Percentiles rank a stretch among this genome's conserved stretches.
phyloP scores from a whole-genome alignment of 148 eudicot species.

The Silene conica region DNA sequence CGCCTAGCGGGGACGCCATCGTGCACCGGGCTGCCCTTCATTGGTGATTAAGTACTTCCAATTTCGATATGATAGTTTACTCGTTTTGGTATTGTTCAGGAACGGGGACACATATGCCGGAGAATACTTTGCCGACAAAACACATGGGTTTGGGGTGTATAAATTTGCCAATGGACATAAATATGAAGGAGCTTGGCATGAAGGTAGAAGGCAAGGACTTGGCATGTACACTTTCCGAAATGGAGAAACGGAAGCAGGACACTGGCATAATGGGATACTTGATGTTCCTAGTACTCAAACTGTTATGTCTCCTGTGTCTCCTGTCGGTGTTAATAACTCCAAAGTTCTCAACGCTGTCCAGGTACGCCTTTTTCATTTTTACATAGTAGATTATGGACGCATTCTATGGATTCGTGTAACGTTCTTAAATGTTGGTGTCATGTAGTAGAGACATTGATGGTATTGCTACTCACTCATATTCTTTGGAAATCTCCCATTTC shows the following conservation, averaged over 20 bases:
- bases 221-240: conserved; percentile 91
- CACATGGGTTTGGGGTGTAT: conserved; percentile 93
- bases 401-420: too few relatives aligned
- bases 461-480: too few relatives aligned
- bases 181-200: conserved; percentile 97
- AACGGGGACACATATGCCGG: conserved; percentile 91
- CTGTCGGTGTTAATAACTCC: conserved; percentile 86
- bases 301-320: conserved; percentile 52
- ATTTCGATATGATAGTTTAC: background rate
- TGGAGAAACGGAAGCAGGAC: conserved; percentile 89
- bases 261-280: conserved; percentile 88
- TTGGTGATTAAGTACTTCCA: background rate
- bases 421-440: too few relatives aligned
- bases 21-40: too few relatives aligned
- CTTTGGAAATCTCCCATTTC: too few relatives aligned
- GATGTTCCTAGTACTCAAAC: conserved; percentile 85
- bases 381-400: too few relatives aligned
- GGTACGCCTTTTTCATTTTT: conserved; percentile 31
- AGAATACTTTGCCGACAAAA: conserved; percentile 93
- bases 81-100: conserved; percentile 30
- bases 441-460: too few relatives aligned
- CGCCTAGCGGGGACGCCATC: too few relatives aligned
- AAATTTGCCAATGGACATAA: conserved; percentile 84
- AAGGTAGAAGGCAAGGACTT: conserved; percentile 93
- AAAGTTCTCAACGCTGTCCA: conserved; percentile 86